Conservation (phyloP, 768 basidiomycete genomes). For the Suillus discolor region DNA sequence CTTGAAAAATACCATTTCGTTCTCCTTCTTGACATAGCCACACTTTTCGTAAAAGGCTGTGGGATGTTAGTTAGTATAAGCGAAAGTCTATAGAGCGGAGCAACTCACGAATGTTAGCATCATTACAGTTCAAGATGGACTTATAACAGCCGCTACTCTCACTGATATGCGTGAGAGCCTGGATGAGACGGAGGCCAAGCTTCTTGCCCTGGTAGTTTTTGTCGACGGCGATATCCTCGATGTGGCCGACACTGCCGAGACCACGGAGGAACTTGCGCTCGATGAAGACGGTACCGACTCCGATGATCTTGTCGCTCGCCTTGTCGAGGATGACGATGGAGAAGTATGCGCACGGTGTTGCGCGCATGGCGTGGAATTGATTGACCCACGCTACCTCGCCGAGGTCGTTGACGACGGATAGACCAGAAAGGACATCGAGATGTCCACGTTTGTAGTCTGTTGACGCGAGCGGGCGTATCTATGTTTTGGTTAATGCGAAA, state of each 20-base stretch:
- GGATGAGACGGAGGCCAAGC: conserved; percentile 85
- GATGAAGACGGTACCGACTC: conserved; percentile 79
- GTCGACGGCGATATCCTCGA: conserved; percentile 97
- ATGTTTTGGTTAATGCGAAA: background rate
- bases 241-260: conserved; percentile 88
- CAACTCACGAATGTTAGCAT: conserved; percentile 86
- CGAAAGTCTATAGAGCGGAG: conserved; percentile 1
- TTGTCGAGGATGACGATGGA: conserved; percentile 82
- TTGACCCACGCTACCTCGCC: conserved; percentile 67
- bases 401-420: conserved; percentile 70
- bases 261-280: conserved; percentile 94
- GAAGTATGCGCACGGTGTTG: conserved; percentile 71
- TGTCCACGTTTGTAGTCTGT: conserved; percentile 85
- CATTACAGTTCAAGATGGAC: conserved; percentile 95
- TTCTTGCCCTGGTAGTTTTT: conserved; percentile 89
- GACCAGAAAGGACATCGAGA: conserved; percentile 74
- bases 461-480: conserved; percentile 91
- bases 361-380: conserved; percentile 65
- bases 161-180: conserved; percentile 82
- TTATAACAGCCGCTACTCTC: conserved; percentile 88
- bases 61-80: conserved; percentile 10
- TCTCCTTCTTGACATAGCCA: conserved; percentile 88
- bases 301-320: conserved; percentile 77
- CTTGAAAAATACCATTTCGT: conserved; percentile 79
- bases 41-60: conserved; percentile 97